Conservation (phyloP, 768 basidiomycete genomes). For the Suillus decipiens region DNA sequence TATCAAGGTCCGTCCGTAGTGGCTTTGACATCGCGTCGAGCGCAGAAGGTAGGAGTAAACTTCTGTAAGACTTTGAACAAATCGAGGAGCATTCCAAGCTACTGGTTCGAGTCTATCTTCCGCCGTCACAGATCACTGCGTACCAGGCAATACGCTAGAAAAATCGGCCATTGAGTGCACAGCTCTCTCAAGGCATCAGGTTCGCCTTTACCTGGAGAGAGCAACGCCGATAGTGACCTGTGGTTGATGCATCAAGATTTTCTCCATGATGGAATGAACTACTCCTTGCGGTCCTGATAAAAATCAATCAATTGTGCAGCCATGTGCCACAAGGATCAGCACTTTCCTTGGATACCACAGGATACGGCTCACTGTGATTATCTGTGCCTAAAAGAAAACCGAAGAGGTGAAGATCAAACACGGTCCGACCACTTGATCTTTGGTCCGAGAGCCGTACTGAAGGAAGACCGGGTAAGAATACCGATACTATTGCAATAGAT, state of each 20-base stretch:
- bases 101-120: background rate
- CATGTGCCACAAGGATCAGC: background rate
- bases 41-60: background rate
- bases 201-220: background rate
- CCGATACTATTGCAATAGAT: constrained; percentile 1
- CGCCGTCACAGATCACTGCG: no score
- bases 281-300: background rate
- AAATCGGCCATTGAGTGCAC: background rate
- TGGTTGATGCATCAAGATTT: background rate
- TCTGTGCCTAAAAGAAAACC: background rate
- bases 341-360: background rate
- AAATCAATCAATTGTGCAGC: background rate
- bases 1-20: background rate
- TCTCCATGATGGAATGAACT: background rate
- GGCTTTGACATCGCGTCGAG: no score
- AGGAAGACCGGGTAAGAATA: constrained; percentile 6
- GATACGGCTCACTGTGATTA: background rate
- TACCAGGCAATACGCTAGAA: background rate
- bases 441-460: constrained; percentile 5
- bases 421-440: background rate
- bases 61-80: constrained; percentile 2
- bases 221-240: background rate
- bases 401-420: background rate
- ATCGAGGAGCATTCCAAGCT: background rate
- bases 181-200: background rate